Base-by-base conservation (phyloP, 176 grass and related monocot species). In the Otatea glauca region DNA sequence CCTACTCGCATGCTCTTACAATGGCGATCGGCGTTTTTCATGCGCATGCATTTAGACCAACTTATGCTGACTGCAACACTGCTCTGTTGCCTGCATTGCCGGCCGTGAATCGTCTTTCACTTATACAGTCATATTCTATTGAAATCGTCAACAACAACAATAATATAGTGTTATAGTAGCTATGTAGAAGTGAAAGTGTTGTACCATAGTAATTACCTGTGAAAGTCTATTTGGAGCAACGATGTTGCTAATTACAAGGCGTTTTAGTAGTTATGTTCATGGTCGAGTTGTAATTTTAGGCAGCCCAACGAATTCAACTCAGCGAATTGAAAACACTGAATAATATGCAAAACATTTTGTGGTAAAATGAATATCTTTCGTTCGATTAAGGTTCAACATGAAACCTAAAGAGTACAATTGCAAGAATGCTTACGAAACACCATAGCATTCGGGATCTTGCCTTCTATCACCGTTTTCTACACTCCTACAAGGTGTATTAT, bases 181-280 rank as follows among this genome's bases (percentile, higher is more conserved):
- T 74, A 7, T 9, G 17, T 21, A 55, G 9, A 62, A 62, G 14
- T 44, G 9, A 1, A 62, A 62, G 55, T 59, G 56, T 59, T 10
- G 10, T 10, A 5, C 25, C 2, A 25, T 32, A 20, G 51, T 35
- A 54, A 21, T 74, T 53, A 0, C 27, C 25, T 6, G 3, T 51
- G 47, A 32, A 50, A 74, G 10, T 37, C 48, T 20, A 74, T 75
- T 32, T 21, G 50, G 72, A 55, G 72, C 50, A 75, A 21, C 50
- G 9, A 55, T 75, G 49, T 37, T 21, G 27, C 48, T 50, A 74
- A 20, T 20, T 48, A 9, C 6, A 15, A 9, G 25, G 25, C 70
- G 25, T 4, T 72, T 72, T 17, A 49, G 6, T 8, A 50, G 20
- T 9, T n/a, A n/a, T 58, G 55, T 58, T 23, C 20, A 59, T 9